Percentiles rank a stretch among this genome's conserved stretches.
Evolutionary conservation across 768 basidiomycete species (phyloP).

Genomic region (Leccinum broughii): DNA sequence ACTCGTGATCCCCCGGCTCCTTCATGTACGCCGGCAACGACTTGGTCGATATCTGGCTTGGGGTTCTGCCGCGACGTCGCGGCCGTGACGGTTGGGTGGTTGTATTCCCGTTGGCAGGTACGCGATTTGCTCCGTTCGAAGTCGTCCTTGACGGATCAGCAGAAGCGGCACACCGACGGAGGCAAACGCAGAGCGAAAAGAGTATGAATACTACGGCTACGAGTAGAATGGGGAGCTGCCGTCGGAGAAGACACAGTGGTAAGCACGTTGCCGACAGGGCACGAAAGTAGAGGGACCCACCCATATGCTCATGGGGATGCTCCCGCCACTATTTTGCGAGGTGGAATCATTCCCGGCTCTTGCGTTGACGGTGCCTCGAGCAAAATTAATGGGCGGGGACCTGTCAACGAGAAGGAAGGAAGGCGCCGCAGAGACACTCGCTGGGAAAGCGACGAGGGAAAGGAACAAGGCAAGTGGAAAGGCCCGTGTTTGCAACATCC

Average conservation of each 20-base stretch:
- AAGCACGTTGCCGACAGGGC: not conserved
- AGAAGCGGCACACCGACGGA: slow-evolving; percentile 20
- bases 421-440: slow-evolving; percentile 14
- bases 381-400: not conserved
- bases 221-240: slow-evolving; percentile 32
- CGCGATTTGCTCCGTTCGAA: not conserved
- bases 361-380: not conserved
- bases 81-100: not conserved
- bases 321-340: not conserved
- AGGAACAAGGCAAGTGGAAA: slow-evolving; percentile 3
- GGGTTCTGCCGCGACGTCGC: slow-evolving; percentile 52
- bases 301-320: slow-evolving; percentile 25
- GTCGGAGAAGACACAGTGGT: not conserved
- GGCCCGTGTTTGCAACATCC: not conserved
- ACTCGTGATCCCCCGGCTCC: slow-evolving; percentile 80
- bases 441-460: slow-evolving; percentile 2
- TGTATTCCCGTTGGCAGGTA: slow-evolving; percentile 14
- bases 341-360: not conserved
- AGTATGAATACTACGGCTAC: slow-evolving; percentile 23
- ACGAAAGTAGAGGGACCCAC: slow-evolving; percentile 5
- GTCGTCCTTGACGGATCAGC: not conserved
- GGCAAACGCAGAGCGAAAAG: slow-evolving; percentile 23
- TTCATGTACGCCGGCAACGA: slow-evolving; percentile 80
- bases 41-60: slow-evolving; percentile 78
- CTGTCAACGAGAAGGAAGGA: not conserved